Evolutionary conservation across 1,284 basidiomycete genomes (phyloP), one percentile per base, ranked within the genome.

Genomic region (Apiotrichum domesticum): DNA sequence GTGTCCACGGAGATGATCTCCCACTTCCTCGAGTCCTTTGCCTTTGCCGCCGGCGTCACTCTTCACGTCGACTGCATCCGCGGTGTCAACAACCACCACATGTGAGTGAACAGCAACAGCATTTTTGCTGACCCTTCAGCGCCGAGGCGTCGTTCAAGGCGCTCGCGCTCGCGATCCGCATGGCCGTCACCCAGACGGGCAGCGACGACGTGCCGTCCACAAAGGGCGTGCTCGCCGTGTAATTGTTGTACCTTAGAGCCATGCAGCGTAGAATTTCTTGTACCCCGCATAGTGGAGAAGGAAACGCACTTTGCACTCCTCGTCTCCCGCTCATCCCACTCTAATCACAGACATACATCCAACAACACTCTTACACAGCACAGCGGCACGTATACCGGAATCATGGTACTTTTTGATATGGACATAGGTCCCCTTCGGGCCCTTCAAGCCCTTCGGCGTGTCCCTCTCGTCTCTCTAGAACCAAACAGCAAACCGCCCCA

Each of bases 81-180:
- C 37, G 96, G 96, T 51, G 87, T 90, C 67, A 99, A 99, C 78
- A 96, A 99, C 74, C 96, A 99, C 76, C 96, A 98, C 78, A 85
- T 89, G 93, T 92, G 70, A 62, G 85, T 77, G 10, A 33, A 14
- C 8, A 29, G 29, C 33, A 34, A 14, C 9, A 5, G 32, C 29
- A n/a, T 8, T 10, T 9, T 7, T n/a, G 57, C 50, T 39, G 5
- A 29, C 29, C 29, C 29, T 29, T 35, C 46, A 93, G 95, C 59
- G 85, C 93, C 37, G 96, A 99, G 77, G 91, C 93, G 4, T 91
- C 94, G 6, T 98, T 99, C 84, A 99, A 98, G 78, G 95, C 95
- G 0, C 78, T 98, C 33, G 96, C 95, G 0, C 80, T 99, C 15
- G 96, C 96, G 4, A 93, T 99, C 68, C 86, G 88, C 64, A 86